Percentiles rank a stretch among this genome's conserved stretches.
Evolutionary conservation across 2,329 filamentous ascomycete genomes (phyloP).

Genomic region (Cytospora schulzeri): DNA sequence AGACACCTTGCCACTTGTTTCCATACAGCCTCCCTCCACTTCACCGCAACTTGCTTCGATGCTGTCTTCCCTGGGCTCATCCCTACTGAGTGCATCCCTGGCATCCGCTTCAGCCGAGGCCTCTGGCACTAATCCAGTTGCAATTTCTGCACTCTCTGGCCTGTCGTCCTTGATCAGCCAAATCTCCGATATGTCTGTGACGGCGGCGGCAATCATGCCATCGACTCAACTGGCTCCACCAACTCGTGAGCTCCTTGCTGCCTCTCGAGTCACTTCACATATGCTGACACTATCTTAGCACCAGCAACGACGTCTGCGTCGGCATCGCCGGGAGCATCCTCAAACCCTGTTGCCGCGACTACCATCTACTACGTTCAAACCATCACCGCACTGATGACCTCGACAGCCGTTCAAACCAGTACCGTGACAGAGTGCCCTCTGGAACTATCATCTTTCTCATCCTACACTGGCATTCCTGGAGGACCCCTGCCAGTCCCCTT

Average conservation of each 20-base stretch:
- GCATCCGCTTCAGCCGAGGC: neutral
- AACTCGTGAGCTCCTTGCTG: slow-evolving; percentile 14
- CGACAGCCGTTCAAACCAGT: slow-evolving; percentile 13
- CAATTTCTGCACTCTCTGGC: slow-evolving; percentile 19
- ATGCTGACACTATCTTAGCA: slow-evolving; percentile 9
- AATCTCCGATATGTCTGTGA: slow-evolving; percentile 24
- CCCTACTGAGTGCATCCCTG: slow-evolving; percentile 5
- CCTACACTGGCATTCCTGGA: neutral
- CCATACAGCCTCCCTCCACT: neutral
- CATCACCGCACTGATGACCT: slow-evolving; percentile 26
- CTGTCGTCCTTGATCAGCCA: slow-evolving; percentile 26
- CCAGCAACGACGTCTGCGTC: slow-evolving; percentile 1
- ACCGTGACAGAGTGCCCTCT: slow-evolving; percentile 16
- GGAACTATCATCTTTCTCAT: neutral
- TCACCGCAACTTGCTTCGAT: slow-evolving; percentile 18
- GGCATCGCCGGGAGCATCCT: neutral
- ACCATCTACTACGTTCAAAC: slow-evolving; percentile 28
- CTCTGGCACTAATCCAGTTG: slow-evolving; percentile 9
- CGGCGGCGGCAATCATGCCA: slow-evolving; percentile 2
- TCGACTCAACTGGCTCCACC: neutral
- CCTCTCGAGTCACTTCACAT: neutral
- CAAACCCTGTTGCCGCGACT: slow-evolving; percentile 11
- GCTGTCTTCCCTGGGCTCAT: slow-evolving; percentile 24
- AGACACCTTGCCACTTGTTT: slow-evolving; percentile 7
- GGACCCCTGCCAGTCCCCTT: neutral